These are phyloP conservation scores for Suillus subaureus DNA, from an alignment of 768 basidiomycete species.

Conservation along the genomic window DNA sequence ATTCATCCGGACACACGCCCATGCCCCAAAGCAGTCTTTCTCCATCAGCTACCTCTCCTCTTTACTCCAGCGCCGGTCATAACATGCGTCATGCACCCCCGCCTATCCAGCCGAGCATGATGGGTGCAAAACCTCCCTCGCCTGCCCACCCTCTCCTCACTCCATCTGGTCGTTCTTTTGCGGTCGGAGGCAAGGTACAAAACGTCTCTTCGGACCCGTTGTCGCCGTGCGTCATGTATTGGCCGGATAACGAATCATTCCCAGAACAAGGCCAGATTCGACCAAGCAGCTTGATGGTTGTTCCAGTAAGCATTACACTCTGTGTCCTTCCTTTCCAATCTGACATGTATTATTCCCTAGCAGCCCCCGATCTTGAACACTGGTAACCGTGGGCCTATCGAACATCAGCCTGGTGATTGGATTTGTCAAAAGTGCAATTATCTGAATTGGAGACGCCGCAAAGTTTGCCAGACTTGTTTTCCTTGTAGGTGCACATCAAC, in stretches of 20 bases:
- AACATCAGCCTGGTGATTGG: conserved; percentile 85
- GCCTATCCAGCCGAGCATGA: conserved; percentile 16
- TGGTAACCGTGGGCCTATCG: conserved; percentile 85
- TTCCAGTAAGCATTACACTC: conserved; percentile 45
- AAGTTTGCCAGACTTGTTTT: conserved; percentile 88
- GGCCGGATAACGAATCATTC: conserved; percentile 87
- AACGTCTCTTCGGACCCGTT: conserved; percentile 77
- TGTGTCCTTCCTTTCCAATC: conserved; percentile 1
- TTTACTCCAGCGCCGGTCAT: conserved; percentile 28
- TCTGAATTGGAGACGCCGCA: conserved; percentile 83
- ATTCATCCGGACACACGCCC: conserved; percentile 5
- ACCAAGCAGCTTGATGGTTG: conserved; percentile 53
- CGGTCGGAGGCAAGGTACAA: conserved; percentile 75
- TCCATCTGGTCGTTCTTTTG: conserved; percentile 79
- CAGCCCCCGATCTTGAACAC: conserved; percentile 89
- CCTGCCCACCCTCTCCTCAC: conserved; percentile 76
- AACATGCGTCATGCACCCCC: conserved; percentile 29
- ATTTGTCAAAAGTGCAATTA: conserved; percentile 85
- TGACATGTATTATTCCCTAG: conserved; percentile 35
- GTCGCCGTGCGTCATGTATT: conserved; percentile 80
- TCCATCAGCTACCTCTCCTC: conserved; percentile 32
- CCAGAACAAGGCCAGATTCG: conserved; percentile 82
- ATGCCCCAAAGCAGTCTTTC: conserved; percentile 18
- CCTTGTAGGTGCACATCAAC: conserved; percentile 59
- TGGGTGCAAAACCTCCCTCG: conserved; percentile 36